Conservation (phyloP, 352 stramenopile genomes). For the Pythium folliculosum region DNA sequence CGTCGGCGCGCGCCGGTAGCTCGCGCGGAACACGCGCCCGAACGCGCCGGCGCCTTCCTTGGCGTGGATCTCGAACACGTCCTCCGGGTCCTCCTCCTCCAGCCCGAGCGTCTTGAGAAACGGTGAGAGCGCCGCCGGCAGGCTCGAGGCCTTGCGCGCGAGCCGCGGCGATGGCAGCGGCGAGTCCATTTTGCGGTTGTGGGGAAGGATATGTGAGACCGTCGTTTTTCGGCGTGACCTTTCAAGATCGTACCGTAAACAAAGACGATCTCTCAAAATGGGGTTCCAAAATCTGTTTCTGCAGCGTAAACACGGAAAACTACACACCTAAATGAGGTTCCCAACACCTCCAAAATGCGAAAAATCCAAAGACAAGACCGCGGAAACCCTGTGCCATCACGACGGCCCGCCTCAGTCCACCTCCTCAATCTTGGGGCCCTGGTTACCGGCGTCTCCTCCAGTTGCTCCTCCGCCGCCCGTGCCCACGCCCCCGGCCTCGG, state of each 20-base stretch:
- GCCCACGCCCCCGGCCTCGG: slow-evolving; percentile 14
- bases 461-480: slow-evolving; percentile 22
- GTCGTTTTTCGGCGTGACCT: slow-evolving; percentile 3
- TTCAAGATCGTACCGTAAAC: slow-evolving; percentile 14
- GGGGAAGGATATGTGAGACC: not conserved
- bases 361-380: too few species aligned
- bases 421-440: slow-evolving; percentile 77
- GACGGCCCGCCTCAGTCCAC: too few species aligned
- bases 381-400: too few species aligned
- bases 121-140: slow-evolving; percentile 27
- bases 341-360: too few species aligned
- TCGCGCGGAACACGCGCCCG: slow-evolving; percentile 66
- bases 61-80: slow-evolving; percentile 71
- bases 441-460: slow-evolving; percentile 23
- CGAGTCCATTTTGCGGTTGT: slow-evolving; percentile 7
- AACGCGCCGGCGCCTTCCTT: slow-evolving; percentile 76
- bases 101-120: slow-evolving; percentile 59
- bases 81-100: slow-evolving; percentile 58
- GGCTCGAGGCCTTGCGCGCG: slow-evolving; percentile 25
- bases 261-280: not conserved
- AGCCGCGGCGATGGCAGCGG: slow-evolving; percentile 23
- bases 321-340: not conserved
- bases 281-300: slow-evolving; percentile 2
- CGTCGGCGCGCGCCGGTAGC: slow-evolving; percentile 43
- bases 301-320: slow-evolving; percentile 7